Evolutionary conservation across 495 filamentous ascomycete genomes (phyloP), one percentile per base, ranked within the genome.

Genomic region (Daldinia grandis): DNA sequence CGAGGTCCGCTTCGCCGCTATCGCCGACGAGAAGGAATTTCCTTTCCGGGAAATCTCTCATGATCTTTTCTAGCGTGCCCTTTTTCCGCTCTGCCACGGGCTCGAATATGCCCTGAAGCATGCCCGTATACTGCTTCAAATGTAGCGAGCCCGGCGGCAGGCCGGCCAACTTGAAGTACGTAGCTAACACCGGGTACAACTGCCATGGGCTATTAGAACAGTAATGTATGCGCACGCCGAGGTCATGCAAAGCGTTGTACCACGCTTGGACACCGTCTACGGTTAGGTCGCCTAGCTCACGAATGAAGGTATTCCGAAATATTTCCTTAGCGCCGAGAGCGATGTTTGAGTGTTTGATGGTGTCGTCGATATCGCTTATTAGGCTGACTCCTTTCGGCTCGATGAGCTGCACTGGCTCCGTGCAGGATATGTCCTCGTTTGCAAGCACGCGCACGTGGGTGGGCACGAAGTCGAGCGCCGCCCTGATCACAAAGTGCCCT

Each of bases 291-390:
- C 76, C 82, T 8, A 98, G 80, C 15, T 97, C 94, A 14, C 94
- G 90, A 51, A 96, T 89, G 73, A 99, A 98, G 0, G 93, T 93
- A 76, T 98, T 98, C 24, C 94, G 87, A 75, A 98, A 98, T 55
- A 98, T 97, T 77, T 99, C 95, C 42, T 92, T 90, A 0, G 95
- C 90, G 0, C 96, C 95, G 66, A 87, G 86, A 5, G 86, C 83
- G 69, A 99, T 95, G 14, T 92, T 95, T 2, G 96, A 98, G 71
- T 93, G 93, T 76, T 99, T 99, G 65, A 99, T 91, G 0, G 95
- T 99, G 78, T 99, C 95, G 75, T 99, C 95, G 64, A 99, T 94
- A 73, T 99, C 95, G 75, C 93, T 98, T 74, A 99, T 98, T 58
- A 99, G 62, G 75, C 94, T 98, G 68, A 99, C 85, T 24, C 95